Evolutionary conservation across 345 rosid species (phyloP), one percentile per base, ranked within the genome.

Genomic region (Eucalyptus marginata): DNA sequence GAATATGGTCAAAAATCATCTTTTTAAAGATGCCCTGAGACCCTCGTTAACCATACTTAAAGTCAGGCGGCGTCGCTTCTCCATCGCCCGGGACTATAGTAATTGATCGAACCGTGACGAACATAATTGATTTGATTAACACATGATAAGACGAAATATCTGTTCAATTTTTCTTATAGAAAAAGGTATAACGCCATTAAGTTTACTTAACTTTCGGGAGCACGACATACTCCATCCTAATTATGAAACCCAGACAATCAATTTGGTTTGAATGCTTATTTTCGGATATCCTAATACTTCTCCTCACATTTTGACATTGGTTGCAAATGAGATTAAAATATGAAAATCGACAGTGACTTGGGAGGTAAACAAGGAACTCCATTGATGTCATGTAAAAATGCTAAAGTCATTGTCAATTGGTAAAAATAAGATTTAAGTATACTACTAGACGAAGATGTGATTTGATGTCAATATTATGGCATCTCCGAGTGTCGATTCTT

Each of bases 371-470:
- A 29, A 3, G 29, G 68, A 52, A 52, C 58, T 52, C 10, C 58
- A 20, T 36, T 7, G 14, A 36, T 71, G 46, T 36, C 27, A 10
- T 36, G 46, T 33, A 71, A 71, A 18, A 36, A 36, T 71, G 40
- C 18, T 10, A 18, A 18, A 36, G 24, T 10, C 27, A 71, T 1
- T 9, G 13, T 0, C 13, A 4, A 17, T 71, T 33, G 36, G 20
- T 31, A 31, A n/a, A 66, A n/a, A 66, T 13, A 22, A 13, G 1
- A 31, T 2, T 16, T 31, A 4, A 16, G 36, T 31, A 68, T 31
- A 11, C 12, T 76, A 18, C 12, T 2, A 3, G 83, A 36, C 0
- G 15, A 18, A 20, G 7, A 6, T 0, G 3, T 10, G 8, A 76
- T 76, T 36, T 20, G 8, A 76, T 20, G 7, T 40, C 43, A 10